Evolutionary conservation across 2,329 filamentous ascomycete species (phyloP).

Genomic region (Colletotrichum chlorophyti): DNA sequence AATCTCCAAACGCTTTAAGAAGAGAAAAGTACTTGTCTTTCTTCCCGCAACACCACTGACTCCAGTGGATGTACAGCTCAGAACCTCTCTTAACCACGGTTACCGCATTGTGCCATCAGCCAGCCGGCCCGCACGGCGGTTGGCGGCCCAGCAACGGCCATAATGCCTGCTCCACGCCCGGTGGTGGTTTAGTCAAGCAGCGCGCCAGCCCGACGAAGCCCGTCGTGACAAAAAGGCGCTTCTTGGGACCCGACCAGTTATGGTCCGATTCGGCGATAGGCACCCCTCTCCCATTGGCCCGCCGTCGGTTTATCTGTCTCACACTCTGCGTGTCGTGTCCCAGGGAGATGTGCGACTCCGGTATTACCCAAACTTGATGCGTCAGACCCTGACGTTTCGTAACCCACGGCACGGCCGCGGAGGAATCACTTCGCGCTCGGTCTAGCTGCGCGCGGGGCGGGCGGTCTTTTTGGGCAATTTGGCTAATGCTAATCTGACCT

Average conservation of each 20-base stretch:
- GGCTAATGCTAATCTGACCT: constrained; percentile 15
- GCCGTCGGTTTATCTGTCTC: constrained; percentile 25
- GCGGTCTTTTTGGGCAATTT: too few relatives aligned
- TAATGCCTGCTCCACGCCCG: constrained; percentile 24
- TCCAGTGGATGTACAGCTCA: too few relatives aligned
- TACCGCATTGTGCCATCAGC: constrained; percentile 21
- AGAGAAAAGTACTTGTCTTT: not conserved
- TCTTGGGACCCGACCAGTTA: constrained; percentile 28
- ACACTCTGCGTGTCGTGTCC: constrained; percentile 30
- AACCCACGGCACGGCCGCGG: constrained; percentile 19
- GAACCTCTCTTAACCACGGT: too few relatives aligned
- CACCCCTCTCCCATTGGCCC: constrained; percentile 27
- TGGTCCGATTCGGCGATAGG: constrained; percentile 31
- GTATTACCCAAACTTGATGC: constrained; percentile 29
- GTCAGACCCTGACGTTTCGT: constrained; percentile 29
- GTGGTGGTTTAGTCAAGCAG: constrained; percentile 27
- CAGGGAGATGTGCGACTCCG: constrained; percentile 30
- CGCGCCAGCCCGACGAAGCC: constrained; percentile 25
- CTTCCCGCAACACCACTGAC: too few relatives aligned
- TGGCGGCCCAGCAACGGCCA: constrained; percentile 27
- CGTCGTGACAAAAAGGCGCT: constrained; percentile 26
- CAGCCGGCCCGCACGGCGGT: constrained; percentile 25
- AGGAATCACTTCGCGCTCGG: constrained; percentile 26
- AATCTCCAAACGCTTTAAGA: not conserved
- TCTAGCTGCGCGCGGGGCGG: constrained; percentile 26